Base-by-base conservation (phyloP, 2,329 filamentous ascomycete genomes). In the Penicillium sp. region DNA sequence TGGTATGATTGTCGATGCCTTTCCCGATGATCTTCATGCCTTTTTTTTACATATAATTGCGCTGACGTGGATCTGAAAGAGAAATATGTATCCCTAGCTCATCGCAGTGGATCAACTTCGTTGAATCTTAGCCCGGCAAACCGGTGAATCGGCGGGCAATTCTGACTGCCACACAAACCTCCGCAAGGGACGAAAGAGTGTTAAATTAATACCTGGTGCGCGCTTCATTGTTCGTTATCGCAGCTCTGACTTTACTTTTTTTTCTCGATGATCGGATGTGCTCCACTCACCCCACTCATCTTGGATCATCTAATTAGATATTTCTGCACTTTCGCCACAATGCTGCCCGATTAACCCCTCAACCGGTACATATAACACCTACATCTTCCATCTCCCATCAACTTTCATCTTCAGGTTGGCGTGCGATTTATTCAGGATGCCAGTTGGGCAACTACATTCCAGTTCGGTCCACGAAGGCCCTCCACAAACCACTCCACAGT, bases 311-410 rank as follows among this genome's bases (percentile, higher is more conserved):
- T 21, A 49, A 18, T 45, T 39, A 50, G 44, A 51, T 53, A 58
- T 53, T 59, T 53, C 31, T 34, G 28, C 34, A 45, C n/a, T 53
- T 52, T 59, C 53, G 56, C 56, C 56, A 58, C 53, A 42, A 53
- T 50, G 43, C 43, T 50, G 52, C 52, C 45, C 43, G 2, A 21
- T 33, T 15, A 33, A 33, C 3, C 31, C 13, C 31, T 33, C 31
- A 4, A 10, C 15, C 18, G n/a, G 24, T 15, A 24, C 10, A 31
- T 12, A 21, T n/a, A 18, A 3, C 13, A n/a, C 24, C 15, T 42
- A 42, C 31, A 23, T 24, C 16, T 29, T 41, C 54, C 26, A 15
- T 16, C 28, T 41, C 31, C 29, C 36, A n/a, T 21, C 28, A 29
- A 1, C 7, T 26, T 26, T 4, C 29, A 34, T 16, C 24, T 16